A percentile compares a stretch with the other conserved stretches of the same genome.
Evolutionary conservation across 2,329 filamentous ascomycete species (phyloP).

Genomic region (Fusarium odoratissimum): DNA sequence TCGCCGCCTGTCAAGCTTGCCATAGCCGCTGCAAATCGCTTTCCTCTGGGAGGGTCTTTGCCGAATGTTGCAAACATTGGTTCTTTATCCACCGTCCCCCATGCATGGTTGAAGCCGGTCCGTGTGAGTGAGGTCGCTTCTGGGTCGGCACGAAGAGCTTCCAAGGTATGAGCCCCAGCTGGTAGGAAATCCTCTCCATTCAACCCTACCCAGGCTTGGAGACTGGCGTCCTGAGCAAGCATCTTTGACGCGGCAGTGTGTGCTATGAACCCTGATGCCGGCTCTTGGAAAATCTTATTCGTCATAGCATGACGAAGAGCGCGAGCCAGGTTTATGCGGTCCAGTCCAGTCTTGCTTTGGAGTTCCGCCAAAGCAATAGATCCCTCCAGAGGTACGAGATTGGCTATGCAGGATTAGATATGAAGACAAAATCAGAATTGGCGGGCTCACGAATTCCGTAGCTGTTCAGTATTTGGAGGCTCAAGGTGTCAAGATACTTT

Average conservation of each 20-base stretch:
- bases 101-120: slow-evolving; percentile 64
- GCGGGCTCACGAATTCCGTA: slow-evolving; percentile 59
- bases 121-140: slow-evolving; percentile 60
- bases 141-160: slow-evolving; percentile 58
- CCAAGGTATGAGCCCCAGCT: slow-evolving; percentile 59
- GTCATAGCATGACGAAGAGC: slow-evolving; percentile 69
- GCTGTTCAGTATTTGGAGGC: slow-evolving; percentile 62
- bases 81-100: slow-evolving; percentile 61
- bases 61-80: slow-evolving; percentile 66
- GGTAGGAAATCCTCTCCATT: slow-evolving; percentile 66
- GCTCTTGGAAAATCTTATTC: slow-evolving; percentile 66
- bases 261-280: slow-evolving; percentile 60
- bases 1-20: slow-evolving; percentile 64
- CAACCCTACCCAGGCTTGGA: slow-evolving; percentile 67
- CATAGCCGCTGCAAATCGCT: slow-evolving; percentile 67
- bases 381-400: slow-evolving; percentile 60
- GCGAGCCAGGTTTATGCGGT: slow-evolving; percentile 62
- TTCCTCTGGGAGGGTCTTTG: slow-evolving; percentile 59
- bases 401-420: slow-evolving; percentile 50
- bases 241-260: slow-evolving; percentile 66
- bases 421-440: not conserved
- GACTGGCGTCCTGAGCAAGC: slow-evolving; percentile 59
- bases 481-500: slow-evolving; percentile 63
- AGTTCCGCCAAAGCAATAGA: slow-evolving; percentile 61
- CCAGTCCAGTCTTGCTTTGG: slow-evolving; percentile 57